phyloP scores from a whole-genome alignment of 169 alveolate genomes.

The Eimeria necatrix region DNA sequence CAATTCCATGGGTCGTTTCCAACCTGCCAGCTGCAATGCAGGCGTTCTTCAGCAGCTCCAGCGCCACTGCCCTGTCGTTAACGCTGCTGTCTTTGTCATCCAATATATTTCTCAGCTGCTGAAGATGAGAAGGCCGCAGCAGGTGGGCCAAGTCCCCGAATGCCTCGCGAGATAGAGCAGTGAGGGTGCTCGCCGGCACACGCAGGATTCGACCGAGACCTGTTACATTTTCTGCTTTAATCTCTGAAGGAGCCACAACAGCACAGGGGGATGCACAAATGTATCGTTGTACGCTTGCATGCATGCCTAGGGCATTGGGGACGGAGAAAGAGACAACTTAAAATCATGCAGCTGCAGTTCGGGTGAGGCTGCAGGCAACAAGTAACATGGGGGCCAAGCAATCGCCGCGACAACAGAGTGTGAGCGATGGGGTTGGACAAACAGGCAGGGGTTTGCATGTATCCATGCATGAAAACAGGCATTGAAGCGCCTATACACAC shows the following conservation, averaged over 20 bases:
- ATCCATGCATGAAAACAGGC: too few species aligned
- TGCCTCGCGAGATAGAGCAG: conserved; percentile 86
- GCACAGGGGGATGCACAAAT: not conserved
- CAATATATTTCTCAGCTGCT: conserved; percentile 69
- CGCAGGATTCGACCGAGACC: conserved; percentile 62
- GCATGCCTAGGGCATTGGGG: too few species aligned
- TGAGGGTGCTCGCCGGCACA: conserved; percentile 84
- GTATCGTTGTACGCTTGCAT: not conserved
- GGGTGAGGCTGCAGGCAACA: too few species aligned
- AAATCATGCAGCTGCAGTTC: too few species aligned
- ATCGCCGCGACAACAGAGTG: too few species aligned
- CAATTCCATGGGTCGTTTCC: not conserved
- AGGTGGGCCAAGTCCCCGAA: conserved; percentile 87
- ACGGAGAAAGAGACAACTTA: too few species aligned
- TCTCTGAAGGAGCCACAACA: not conserved
- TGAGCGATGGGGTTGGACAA: too few species aligned
- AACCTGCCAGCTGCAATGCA: conserved; percentile 87
- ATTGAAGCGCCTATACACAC: too few species aligned
- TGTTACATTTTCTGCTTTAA: not conserved
- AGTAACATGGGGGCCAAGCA: too few species aligned
- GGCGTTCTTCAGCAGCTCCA: conserved; percentile 90
- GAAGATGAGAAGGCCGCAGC: conserved; percentile 86
- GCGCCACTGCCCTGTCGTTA: conserved; percentile 90
- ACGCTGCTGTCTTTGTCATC: conserved; percentile 88
- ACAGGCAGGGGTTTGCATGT: too few species aligned